Percentiles rank a stretch among this genome's conserved stretches.
Evolutionary conservation across 441 rosid species (phyloP).

Genomic region (Flueggea neowawraea): DNA sequence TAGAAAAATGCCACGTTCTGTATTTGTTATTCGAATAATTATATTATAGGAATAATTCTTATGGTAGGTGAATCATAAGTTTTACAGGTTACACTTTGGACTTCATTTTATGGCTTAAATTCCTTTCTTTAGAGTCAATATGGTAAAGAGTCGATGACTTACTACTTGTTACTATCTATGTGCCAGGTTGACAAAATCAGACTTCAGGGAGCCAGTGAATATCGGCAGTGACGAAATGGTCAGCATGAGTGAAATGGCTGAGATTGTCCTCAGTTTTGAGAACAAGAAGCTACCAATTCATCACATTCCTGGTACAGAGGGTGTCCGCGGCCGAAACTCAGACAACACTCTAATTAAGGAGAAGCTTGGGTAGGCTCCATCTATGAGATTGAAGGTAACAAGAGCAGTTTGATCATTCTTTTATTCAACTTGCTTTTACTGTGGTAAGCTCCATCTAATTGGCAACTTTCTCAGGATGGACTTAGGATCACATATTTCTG

Average conservation of each 20-base stretch:
- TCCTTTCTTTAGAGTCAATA: no score
- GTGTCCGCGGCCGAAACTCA: constrained; percentile 96
- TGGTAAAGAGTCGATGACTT: no score
- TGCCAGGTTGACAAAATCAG: constrained; percentile 80
- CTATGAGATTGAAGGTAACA: constrained; percentile 85
- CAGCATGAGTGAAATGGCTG: constrained; percentile 98
- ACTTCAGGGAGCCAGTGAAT: constrained; percentile 94
- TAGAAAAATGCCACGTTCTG: no score
- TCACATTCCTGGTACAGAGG: constrained; percentile 96
- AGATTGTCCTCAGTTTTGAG: constrained; percentile 87
- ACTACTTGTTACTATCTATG: no score
- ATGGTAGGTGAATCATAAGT: no score
- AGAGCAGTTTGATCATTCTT: not conserved
- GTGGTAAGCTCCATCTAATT: no score
- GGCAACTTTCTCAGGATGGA: constrained; percentile 53
- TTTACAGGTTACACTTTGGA: no score
- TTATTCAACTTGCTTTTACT: constrained; percentile 5
- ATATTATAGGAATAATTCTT: no score
- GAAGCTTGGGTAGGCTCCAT: constrained; percentile 98
- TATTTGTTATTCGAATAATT: no score
- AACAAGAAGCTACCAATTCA: constrained; percentile 77
- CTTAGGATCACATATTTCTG: constrained; percentile 86
- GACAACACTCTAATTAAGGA: constrained; percentile 91
- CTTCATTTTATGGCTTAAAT: no score
- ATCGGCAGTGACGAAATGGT: constrained; percentile 99